Evolutionary conservation across 805 yeast species (phyloP).

Genomic region (Cyberlindnera nakhonratchasimensis): DNA sequence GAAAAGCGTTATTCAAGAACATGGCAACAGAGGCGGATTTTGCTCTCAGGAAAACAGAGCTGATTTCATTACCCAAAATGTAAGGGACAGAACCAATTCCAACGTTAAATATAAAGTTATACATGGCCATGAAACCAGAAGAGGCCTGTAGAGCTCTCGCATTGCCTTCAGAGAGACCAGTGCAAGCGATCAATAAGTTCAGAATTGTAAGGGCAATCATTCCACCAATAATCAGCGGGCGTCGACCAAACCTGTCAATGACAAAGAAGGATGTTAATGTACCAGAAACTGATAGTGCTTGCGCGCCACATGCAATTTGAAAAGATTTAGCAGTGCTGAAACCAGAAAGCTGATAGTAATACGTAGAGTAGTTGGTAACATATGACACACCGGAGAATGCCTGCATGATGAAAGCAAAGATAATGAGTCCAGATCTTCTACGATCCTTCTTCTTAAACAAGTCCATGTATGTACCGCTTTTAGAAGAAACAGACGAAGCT

Average conservation of each 20-base stretch:
- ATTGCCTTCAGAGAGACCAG: constrained; percentile 20
- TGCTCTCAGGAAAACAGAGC: constrained; percentile 37
- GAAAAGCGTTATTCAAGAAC: constrained; percentile 29
- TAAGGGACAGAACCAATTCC: constrained; percentile 38
- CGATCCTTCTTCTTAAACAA: constrained; percentile 41
- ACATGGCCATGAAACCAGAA: constrained; percentile 29
- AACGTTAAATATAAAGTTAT: constrained; percentile 32
- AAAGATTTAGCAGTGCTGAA: constrained; percentile 40
- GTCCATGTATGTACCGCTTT: constrained; percentile 35
- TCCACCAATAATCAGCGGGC: constrained; percentile 30
- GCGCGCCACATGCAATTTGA: constrained; percentile 32
- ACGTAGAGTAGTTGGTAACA: constrained; percentile 42
- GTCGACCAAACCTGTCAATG: constrained; percentile 31
- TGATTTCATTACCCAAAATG: constrained; percentile 34
- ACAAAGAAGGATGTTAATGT: constrained; percentile 31
- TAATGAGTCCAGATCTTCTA: constrained; percentile 38
- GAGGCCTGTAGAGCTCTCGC: constrained; percentile 20
- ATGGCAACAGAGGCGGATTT: constrained; percentile 32
- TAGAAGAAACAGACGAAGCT: constrained; percentile 25
- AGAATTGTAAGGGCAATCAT: constrained; percentile 25
- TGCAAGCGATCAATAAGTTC: constrained; percentile 26
- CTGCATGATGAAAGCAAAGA: constrained; percentile 39
- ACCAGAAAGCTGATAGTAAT: constrained; percentile 46
- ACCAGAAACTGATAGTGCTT: constrained; percentile 32
- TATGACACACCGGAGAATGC: constrained; percentile 44